phyloP scores from a whole-genome alignment of 352 stramenopile species.

The Pythium chondricola region DNA sequence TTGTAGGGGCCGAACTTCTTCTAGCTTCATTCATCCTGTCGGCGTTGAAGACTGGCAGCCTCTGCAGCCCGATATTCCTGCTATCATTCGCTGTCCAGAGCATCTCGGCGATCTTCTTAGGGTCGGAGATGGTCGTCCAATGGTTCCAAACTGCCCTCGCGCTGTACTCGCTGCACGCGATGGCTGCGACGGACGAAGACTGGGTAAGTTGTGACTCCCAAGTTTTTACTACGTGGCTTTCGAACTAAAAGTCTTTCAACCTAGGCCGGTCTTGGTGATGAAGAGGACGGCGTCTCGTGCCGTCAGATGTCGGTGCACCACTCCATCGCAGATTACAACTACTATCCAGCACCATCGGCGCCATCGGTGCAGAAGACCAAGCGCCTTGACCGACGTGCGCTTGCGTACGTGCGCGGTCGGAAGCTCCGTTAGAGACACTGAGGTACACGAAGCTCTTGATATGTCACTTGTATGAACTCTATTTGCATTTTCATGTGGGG shows the following conservation, averaged over 20 bases:
- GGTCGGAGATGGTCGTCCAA: constrained; percentile 76
- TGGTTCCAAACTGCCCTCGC: constrained; percentile 78
- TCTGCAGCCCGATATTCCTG: constrained; percentile 81
- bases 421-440: constrained; percentile 67
- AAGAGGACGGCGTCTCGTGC: constrained; percentile 56
- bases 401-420: constrained; percentile 66
- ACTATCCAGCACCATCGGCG: constrained; percentile 48
- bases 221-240: too few relatives aligned
- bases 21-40: constrained; percentile 83
- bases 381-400: constrained; percentile 57
- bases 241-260: too few relatives aligned
- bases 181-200: constrained; percentile 67
- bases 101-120: constrained; percentile 74
- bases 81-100: constrained; percentile 72
- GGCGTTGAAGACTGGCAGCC: constrained; percentile 79
- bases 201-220: constrained; percentile 61
- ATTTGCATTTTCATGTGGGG: neutral
- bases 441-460: too few relatives aligned
- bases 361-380: constrained; percentile 79
- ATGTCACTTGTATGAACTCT: too few relatives aligned
- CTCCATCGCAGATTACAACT: constrained; percentile 75
- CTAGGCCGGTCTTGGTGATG: constrained; percentile 51
- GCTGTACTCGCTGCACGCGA: constrained; percentile 79
- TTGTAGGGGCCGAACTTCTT: constrained; percentile 62
- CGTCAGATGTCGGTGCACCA: constrained; percentile 51